Evolutionary conservation across 2,329 filamentous ascomycete genomes (phyloP), one percentile per base, ranked within the genome.

Genomic region (Ramularia endophylla): DNA sequence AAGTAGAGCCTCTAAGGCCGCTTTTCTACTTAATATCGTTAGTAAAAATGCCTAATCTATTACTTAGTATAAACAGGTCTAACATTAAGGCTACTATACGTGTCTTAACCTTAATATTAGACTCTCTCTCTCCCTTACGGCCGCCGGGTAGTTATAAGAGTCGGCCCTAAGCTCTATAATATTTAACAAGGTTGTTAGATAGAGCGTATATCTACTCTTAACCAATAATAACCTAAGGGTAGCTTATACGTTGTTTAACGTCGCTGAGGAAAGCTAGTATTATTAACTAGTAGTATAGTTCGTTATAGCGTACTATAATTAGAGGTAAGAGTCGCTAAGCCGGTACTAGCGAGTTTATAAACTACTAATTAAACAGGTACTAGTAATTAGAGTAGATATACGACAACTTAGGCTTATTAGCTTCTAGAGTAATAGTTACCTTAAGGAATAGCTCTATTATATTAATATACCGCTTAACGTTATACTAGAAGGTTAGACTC

Each of bases 341-440:
- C n/a, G 8, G 8, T 8, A 31, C n/a, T 5, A 31, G 29, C 29
- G 29, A 16, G 17, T 31, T 31, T 16, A 16, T 5, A 5, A 31
- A 31, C n/a, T n/a, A 31, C 8, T 31, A 5, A 16, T 31, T 31
- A 31, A 31, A 16, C n/a, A 31, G 29, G 29, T 31, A 31, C 7
- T 16, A 16, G 29, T 31, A 31, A n/a, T 31, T 31, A 31, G 29
- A n/a, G 29, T 31, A 31, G 29, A 31, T 5, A 8, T 31, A 31
- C 8, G n/a, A 15, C 8, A 31, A 16, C n/a, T 5, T 2, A 15
- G 17, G 29, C 2, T 3, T 2, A 16, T 2, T 31, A 2, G n/a
- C 13, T 31, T 31, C 29, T n/a, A 31, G 29, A 8, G 29, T 16
- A 31, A 31, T 31, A 31, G 29, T 31, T 15, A 31, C 29, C 29